Conservation (phyloP, 1,139 yeast genomes). For the Geotrichum candidum region DNA sequence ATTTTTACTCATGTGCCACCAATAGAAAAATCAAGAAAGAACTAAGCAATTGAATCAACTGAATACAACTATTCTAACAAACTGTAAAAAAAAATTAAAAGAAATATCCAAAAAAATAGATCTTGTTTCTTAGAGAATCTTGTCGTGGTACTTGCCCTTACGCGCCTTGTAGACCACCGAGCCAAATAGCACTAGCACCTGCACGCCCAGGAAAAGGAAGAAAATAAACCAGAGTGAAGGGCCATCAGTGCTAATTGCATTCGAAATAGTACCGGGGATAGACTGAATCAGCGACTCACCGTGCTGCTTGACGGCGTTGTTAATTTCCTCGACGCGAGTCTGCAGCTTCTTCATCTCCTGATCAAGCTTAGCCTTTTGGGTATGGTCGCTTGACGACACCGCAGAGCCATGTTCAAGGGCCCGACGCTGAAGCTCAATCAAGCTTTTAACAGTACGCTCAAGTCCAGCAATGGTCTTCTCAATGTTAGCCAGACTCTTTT, state of each 20-base stretch:
- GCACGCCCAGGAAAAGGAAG: slow-evolving; percentile 27
- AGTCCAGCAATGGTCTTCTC: slow-evolving; percentile 10
- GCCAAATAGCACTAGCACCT: slow-evolving; percentile 27
- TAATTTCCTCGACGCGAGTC: slow-evolving; percentile 24
- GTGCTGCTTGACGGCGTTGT: slow-evolving; percentile 26
- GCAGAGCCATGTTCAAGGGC: slow-evolving; percentile 13
- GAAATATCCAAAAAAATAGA: too few species aligned
- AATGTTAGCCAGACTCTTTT: slow-evolving; percentile 2
- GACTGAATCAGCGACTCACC: slow-evolving; percentile 26
- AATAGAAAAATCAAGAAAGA: too few species aligned
- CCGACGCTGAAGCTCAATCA: slow-evolving; percentile 14
- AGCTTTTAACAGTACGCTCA: slow-evolving; percentile 11
- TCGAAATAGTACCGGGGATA: slow-evolving; percentile 28
- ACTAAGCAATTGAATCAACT: too few species aligned
- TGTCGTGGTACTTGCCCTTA: slow-evolving; percentile 29
- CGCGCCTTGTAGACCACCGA: slow-evolving; percentile 29
- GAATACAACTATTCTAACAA: too few species aligned
- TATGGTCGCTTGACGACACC: slow-evolving; percentile 4
- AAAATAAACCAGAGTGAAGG: slow-evolving; percentile 30
- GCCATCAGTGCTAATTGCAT: slow-evolving; percentile 29
- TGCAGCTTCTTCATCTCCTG: slow-evolving; percentile 24
- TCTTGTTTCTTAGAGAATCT: slow-evolving; percentile 23
- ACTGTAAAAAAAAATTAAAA: too few species aligned
- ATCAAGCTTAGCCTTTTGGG: slow-evolving; percentile 20
- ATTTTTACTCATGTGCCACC: too few species aligned